A percentile compares a stretch with the other conserved stretches of the same genome.
phyloP scores from a whole-genome alignment of 2,329 filamentous ascomycete genomes.

The Neocucurbitaria cava region DNA sequence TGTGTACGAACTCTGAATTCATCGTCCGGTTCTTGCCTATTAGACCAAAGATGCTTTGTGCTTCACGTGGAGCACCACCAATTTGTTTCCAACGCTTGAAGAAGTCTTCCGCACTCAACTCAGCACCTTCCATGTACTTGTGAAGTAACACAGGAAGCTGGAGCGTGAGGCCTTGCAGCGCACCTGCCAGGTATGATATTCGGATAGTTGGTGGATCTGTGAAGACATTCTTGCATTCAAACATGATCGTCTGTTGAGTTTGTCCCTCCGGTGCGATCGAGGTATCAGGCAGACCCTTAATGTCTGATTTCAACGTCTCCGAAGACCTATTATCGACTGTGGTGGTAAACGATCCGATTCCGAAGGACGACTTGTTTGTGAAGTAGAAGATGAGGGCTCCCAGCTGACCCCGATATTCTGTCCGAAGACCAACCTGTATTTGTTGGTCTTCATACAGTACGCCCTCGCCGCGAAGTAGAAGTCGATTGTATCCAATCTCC shows the following conservation, averaged over 20 bases:
- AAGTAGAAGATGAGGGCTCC: slow-evolving; percentile 97
- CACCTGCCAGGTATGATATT: slow-evolving; percentile 92
- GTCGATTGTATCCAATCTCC: slow-evolving; percentile 85
- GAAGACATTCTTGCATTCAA: slow-evolving; percentile 84
- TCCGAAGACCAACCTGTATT: slow-evolving; percentile 88
- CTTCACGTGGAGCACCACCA: slow-evolving; percentile 83
- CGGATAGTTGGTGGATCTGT: slow-evolving; percentile 86
- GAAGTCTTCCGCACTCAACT: slow-evolving; percentile 88
- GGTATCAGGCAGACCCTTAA: slow-evolving; percentile 87
- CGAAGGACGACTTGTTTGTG: slow-evolving; percentile 86
- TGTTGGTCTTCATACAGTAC: slow-evolving; percentile 95
- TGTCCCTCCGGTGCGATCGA: slow-evolving; percentile 77
- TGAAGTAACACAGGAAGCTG: slow-evolving; percentile 88
- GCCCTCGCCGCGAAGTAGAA: slow-evolving; percentile 82
- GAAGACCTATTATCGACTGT: slow-evolving; percentile 77
- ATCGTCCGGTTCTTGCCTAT: slow-evolving; percentile 68
- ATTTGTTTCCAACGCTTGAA: slow-evolving; percentile 99
- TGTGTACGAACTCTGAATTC: slow-evolving; percentile 73
- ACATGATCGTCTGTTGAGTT: slow-evolving; percentile 92
- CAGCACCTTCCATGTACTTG: slow-evolving; percentile 95
- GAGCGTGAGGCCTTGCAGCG: slow-evolving; percentile 88
- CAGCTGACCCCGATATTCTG: slow-evolving; percentile 94
- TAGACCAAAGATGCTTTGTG: slow-evolving; percentile 83
- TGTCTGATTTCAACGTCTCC: slow-evolving; percentile 80
- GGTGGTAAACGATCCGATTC: slow-evolving; percentile 91